phyloP scores from a whole-genome alignment of 345 rosid species.

The Citrus glauca region DNA sequence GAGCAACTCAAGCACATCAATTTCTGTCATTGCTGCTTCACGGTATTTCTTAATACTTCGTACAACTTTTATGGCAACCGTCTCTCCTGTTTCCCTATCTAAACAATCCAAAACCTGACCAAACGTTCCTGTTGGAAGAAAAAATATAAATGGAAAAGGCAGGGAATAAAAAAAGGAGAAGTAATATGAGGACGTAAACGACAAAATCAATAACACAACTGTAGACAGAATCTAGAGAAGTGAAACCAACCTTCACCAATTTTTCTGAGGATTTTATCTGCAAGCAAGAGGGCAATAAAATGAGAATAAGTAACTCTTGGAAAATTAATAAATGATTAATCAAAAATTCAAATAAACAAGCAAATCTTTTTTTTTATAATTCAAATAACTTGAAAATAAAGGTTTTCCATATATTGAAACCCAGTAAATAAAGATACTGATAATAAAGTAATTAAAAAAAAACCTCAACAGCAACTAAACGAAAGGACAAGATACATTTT shows the following conservation, averaged over 20 bases:
- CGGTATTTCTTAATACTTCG: constrained; percentile 60
- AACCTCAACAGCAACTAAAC: background rate
- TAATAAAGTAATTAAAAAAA: background rate
- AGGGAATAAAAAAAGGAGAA: background rate
- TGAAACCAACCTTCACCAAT: constrained; percentile 59
- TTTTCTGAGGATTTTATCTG: constrained; percentile 67
- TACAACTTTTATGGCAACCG: constrained; percentile 70
- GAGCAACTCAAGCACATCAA: constrained; percentile 60
- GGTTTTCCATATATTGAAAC: background rate
- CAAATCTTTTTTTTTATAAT: background rate
- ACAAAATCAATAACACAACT: background rate
- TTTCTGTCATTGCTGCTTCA: constrained; percentile 66
- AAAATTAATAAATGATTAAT: background rate
- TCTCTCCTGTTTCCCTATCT: constrained; percentile 60
- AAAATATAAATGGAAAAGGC: background rate
- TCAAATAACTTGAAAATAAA: background rate
- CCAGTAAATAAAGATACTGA: background rate
- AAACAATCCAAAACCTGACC: constrained; percentile 80
- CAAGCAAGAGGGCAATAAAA: constrained; percentile 23
- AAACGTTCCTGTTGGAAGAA: constrained; percentile 50
- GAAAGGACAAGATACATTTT: background rate
- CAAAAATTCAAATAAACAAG: background rate
- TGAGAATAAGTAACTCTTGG: constrained; percentile 1
- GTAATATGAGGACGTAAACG: background rate
- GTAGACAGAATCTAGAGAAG: background rate